Base-by-base conservation (phyloP, 2,329 filamentous ascomycete genomes). In the Trichoderma koningiopsis region DNA sequence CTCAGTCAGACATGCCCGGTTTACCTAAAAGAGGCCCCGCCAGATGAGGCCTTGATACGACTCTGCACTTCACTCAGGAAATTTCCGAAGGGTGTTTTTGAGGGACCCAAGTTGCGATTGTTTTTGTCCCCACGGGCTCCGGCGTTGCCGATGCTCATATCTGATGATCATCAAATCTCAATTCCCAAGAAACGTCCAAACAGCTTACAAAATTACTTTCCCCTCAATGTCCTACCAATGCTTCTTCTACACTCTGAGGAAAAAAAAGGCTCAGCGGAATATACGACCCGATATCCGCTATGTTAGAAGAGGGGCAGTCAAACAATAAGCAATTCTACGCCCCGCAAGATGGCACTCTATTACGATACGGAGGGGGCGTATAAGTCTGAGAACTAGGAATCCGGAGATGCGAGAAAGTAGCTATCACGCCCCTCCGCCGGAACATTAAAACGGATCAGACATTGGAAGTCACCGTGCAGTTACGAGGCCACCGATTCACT, bases 221-320 rank as follows among this genome's bases (percentile, higher is more conserved):
- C 22, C 49, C 24, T 37, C 49, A 16, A 35, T 29, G 13, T 31
- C 14, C 37, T 35, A 43, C 16, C 35, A 64, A 19, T 11, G 7
- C 49, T 27, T 19, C 24, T 27, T 19, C 24, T 43, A 22, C 49
- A 56, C 29, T 7, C 33, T 27, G n/a, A 56, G 7, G 4, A 14
- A 16, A 16, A 37, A 37, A 24, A 27, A 31, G 49, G 53, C 35
- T 55, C 22, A 27, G 31, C 24, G 37, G 55, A 29, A 40, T 33
- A 35, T 58, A 40, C 49, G 37, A 57, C 49, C 35, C 53, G 63
- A 43, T 64, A 40, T 31, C 47, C 61, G 49, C 37, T 29, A 67
- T 59, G 22, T 59, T 16, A 47, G 49, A 67, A 59, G 64, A 67
- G 55, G 56, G 55, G 64, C 64, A 59, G 31, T 58, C 52, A 55